phyloP scores from a whole-genome alignment of 169 alveolate genomes.

The Eimeria praecox region DNA sequence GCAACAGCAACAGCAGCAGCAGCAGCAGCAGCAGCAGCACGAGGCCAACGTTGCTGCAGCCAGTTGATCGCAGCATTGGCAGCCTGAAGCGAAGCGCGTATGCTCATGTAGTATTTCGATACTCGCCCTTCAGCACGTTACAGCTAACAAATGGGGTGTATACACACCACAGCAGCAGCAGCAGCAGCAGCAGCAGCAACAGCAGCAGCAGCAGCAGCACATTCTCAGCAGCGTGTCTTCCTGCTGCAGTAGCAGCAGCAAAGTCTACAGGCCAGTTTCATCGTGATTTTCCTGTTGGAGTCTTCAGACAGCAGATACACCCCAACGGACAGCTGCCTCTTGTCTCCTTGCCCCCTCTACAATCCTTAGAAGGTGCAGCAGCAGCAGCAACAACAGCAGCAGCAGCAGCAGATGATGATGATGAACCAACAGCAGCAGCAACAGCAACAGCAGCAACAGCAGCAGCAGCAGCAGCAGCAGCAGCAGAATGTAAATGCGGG shows the following conservation, averaged over 20 bases:
- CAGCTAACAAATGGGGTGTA: slow-evolving; percentile 24
- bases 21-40: no score
- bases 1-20: neutral
- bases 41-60: no score
- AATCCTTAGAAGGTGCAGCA: slow-evolving; percentile 7
- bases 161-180: neutral
- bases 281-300: slow-evolving; percentile 58
- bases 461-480: slow-evolving; percentile 46
- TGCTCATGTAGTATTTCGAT: neutral
- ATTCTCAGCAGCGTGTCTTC: neutral
- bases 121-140: neutral
- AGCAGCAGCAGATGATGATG: no score
- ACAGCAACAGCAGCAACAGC: slow-evolving; percentile 50
- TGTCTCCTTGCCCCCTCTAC: neutral
- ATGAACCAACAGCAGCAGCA: slow-evolving; percentile 2
- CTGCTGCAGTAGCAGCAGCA: neutral
- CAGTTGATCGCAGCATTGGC: no score
- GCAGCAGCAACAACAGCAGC: neutral
- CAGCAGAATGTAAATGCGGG: slow-evolving; percentile 15
- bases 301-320: slow-evolving; percentile 62
- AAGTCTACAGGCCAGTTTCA: slow-evolving; percentile 64
- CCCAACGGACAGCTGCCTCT: slow-evolving; percentile 12
- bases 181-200: neutral
- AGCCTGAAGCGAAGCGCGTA: neutral
- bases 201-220: neutral